These are phyloP conservation scores for Nelumbo lutea DNA, from an alignment of 164 flowering plant species.

Conservation along the genomic window DNA sequence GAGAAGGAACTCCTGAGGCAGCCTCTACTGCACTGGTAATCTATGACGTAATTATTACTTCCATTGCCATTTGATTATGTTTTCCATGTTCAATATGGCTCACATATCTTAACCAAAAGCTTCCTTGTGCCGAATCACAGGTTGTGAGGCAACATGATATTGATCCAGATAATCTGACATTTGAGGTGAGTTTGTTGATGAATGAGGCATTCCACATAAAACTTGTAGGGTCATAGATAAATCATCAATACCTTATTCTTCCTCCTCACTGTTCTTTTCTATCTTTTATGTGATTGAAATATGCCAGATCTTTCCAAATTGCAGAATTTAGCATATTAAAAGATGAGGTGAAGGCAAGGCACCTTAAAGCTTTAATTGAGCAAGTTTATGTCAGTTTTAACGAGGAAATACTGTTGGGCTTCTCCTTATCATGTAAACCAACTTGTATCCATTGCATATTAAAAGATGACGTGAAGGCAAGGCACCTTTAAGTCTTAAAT, in stretches of 20 bases:
- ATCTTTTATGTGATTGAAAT: no score
- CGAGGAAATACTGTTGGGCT: no score
- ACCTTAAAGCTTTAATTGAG: no score
- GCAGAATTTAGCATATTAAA: no score
- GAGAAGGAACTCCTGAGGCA: slow-evolving; percentile 14
- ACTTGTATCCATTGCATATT: no score
- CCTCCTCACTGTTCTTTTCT: no score
- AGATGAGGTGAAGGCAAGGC: no score
- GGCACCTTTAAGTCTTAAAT: no score
- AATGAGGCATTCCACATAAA: background rate
- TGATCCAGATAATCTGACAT: slow-evolving; percentile 37
- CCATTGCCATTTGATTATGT: background rate
- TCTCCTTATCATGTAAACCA: no score
- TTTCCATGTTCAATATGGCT: background rate
- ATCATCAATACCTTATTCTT: background rate
- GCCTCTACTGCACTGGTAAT: slow-evolving; percentile 20
- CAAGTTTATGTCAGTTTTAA: no score
- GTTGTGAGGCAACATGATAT: slow-evolving; percentile 26
- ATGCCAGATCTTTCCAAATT: no score
- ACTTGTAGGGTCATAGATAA: background rate
- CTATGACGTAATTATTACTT: background rate
- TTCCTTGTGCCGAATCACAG: slow-evolving; percentile 17
- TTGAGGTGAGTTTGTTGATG: slow-evolving; percentile 24
- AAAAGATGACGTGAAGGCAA: no score
- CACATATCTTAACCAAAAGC: slow-evolving; percentile 1